Evolutionary conservation across 2,329 filamentous ascomycete species (phyloP).

Genomic region (Tolypocladium pustulatum): DNA sequence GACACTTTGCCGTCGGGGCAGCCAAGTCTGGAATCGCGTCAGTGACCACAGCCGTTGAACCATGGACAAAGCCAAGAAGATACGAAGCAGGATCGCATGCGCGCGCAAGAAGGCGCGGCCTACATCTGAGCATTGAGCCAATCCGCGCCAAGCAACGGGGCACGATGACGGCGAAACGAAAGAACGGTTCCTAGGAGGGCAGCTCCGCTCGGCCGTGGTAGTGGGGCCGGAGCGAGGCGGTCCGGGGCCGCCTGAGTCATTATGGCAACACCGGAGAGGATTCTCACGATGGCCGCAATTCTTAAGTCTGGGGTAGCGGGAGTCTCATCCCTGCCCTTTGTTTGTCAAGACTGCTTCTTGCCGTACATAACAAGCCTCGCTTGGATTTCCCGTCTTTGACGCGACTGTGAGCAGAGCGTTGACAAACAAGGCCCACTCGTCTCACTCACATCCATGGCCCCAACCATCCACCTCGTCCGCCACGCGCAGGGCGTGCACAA

Average conservation of each 20-base stretch:
- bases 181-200: not conserved
- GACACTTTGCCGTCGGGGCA: too few relatives aligned
- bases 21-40: not conserved
- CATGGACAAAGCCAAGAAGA: not conserved
- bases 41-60: not conserved
- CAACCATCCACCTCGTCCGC: constrained; percentile 56
- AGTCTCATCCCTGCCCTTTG: not conserved
- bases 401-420: not conserved
- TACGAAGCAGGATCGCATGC: not conserved
- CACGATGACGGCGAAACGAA: not conserved
- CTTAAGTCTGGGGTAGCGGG: not conserved
- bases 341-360: constrained; percentile 1
- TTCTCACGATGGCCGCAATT: not conserved
- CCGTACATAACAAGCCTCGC: not conserved
- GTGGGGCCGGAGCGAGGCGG: not conserved
- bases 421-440: not conserved
- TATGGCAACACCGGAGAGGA: not conserved
- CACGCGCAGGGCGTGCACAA: constrained; percentile 79
- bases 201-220: not conserved
- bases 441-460: constrained; percentile 26
- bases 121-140: not conserved
- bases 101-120: not conserved
- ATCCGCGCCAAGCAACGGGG: not conserved
- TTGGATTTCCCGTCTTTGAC: not conserved
- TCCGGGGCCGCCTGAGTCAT: not conserved